These are phyloP conservation scores for Cutaneotrichosporon cutaneum DNA, from an alignment of 1,284 basidiomycete species.

Conservation along the genomic window DNA sequence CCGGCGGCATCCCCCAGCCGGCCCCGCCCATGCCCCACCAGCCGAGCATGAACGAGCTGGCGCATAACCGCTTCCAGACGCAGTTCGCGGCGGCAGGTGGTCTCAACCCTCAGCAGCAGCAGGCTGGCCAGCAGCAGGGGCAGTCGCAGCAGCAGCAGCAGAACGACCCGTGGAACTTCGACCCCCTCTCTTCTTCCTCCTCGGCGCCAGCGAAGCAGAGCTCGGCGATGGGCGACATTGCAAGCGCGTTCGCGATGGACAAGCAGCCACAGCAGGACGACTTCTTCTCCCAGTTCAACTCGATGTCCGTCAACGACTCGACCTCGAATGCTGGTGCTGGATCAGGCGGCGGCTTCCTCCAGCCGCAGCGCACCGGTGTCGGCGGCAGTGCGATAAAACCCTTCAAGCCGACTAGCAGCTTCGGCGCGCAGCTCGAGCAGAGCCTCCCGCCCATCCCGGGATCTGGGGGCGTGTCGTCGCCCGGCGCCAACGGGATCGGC, in stretches of 20 bases:
- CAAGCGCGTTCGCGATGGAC: conserved; percentile 46
- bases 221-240: conserved; percentile 45
- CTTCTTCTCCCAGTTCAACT: conserved; percentile 37
- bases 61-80: conserved; percentile 55
- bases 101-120: conserved; percentile 9
- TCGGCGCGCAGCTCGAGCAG: conserved; percentile 77
- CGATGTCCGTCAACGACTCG: conserved; percentile 14
- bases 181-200: conserved; percentile 1
- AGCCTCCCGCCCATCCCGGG: conserved; percentile 63
- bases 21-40: conserved; percentile 67
- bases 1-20: conserved; percentile 54
- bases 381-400: conserved; percentile 67
- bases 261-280: conserved; percentile 21
- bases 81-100: conserved; percentile 22
- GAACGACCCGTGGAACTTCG: conserved; percentile 12
- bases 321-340: not conserved
- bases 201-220: conserved; percentile 8
- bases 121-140: not conserved
- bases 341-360: conserved; percentile 53
- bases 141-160: conserved; percentile 16
- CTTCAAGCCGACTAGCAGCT: conserved; percentile 87
- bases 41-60: conserved; percentile 78
- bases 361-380: conserved; percentile 78
- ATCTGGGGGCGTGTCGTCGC: conserved; percentile 15
- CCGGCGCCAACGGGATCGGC: conserved; percentile 15